Evolutionary conservation across 257 asterid species (phyloP), one percentile per base, ranked within the genome.

Genomic region (Cynanchum wilfordii): DNA sequence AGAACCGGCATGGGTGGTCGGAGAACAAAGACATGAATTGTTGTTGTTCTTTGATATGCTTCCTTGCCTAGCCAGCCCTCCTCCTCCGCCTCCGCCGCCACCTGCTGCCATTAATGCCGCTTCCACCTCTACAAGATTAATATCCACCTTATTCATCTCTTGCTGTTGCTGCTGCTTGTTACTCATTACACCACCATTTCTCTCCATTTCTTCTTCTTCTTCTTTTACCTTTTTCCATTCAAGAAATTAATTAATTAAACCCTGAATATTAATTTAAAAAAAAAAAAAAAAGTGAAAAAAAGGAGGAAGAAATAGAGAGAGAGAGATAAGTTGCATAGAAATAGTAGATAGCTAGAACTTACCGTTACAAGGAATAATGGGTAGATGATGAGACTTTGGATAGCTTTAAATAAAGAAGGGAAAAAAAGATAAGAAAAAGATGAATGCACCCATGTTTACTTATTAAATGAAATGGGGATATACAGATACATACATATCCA

Each of bases 1-100:
- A 36, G 93, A 90, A 78, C 97, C 96, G 3, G 81, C 86, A 49
- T 91, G 96, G 5, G 92, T 88, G 5, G 97, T 89, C 1, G 96
- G 95, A 45, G 97, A 89, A 78, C 96, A 91, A 5, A 89, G 44
- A 69, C 97, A 91, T 42, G 47, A 42, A 69, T 80, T 83, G 72
- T 69, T 70, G 84, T 83, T 88, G 72, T 69, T 70, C 85, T 83
- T 88, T 2, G 82, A 80, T 16, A 84, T 76, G 65, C 95, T 91
- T 44, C 89, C 94, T 72, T 91, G 93, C 38, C 97, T 87, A 10
- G 82, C 77, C 60, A 87, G 90, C 75, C 89, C 90, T 24, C 87
- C 85, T 30, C 66, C 60, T 29, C 55, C 59, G 8, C 72, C 36
- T 36, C 79, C 59, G 16, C 73, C 16, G 25, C 85, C 82, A 29